Evolutionary conservation across 2,329 filamentous ascomycete genomes (phyloP).

Genomic region (Falciphora oryzae): DNA sequence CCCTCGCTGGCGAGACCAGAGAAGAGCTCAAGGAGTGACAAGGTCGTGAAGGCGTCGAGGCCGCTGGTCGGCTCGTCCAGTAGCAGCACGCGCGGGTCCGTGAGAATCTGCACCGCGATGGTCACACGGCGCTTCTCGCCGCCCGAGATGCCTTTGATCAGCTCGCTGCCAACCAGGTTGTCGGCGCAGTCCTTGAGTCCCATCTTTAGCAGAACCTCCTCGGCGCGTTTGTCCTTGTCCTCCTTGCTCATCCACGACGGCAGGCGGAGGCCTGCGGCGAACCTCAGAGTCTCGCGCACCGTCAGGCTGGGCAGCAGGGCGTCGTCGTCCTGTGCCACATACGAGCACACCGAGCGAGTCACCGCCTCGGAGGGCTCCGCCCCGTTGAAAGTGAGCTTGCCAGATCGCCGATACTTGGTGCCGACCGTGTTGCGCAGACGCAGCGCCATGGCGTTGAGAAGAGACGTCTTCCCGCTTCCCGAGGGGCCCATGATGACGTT

Average conservation of each 20-base stretch:
- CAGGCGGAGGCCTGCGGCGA: conserved; percentile 65
- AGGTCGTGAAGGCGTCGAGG: conserved; percentile 67
- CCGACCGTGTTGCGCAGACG: conserved; percentile 41
- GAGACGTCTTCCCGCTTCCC: conserved; percentile 69
- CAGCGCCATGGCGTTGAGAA: conserved; percentile 65
- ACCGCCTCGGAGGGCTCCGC: conserved; percentile 62
- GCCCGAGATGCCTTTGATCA: conserved; percentile 67
- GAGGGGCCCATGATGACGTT: conserved; percentile 67
- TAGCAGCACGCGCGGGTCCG: conserved; percentile 65
- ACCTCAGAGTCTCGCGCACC: conserved; percentile 67
- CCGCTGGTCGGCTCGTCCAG: conserved; percentile 68
- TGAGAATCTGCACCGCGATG: conserved; percentile 72
- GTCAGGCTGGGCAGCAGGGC: conserved; percentile 68
- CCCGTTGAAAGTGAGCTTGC: conserved; percentile 64
- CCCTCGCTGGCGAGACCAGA: conserved; percentile 66
- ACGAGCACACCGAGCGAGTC: conserved; percentile 66
- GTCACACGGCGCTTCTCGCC: conserved; percentile 74
- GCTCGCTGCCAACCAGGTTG: conserved; percentile 64
- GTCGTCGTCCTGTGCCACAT: conserved; percentile 74
- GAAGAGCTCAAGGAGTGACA: conserved; percentile 70
- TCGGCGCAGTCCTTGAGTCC: conserved; percentile 74
- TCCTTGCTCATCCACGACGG: conserved; percentile 63
- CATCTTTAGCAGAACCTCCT: conserved; percentile 68
- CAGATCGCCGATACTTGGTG: conserved; percentile 55
- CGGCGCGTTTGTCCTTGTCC: conserved; percentile 62